Evolutionary conservation across 1,284 basidiomycete genomes (phyloP).

Genomic region (Vanrija sp.): DNA sequence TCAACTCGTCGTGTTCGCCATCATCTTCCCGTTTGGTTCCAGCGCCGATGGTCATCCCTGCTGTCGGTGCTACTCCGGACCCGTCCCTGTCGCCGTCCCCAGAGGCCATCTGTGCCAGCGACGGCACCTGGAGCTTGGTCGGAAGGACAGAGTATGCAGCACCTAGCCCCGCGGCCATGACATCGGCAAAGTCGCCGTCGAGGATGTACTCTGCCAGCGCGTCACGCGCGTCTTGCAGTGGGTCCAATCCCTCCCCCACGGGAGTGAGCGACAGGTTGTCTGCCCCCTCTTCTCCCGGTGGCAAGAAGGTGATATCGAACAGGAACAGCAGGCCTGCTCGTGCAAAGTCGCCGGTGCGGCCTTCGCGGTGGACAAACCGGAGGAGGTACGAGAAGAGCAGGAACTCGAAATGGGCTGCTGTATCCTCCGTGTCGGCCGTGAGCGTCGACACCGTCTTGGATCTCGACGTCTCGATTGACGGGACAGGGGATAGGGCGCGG

Average conservation of each 20-base stretch:
- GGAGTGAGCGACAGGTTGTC: slow-evolving; percentile 27
- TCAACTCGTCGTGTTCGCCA: slow-evolving; percentile 54
- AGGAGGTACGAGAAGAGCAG: slow-evolving; percentile 92
- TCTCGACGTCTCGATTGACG: slow-evolving; percentile 56
- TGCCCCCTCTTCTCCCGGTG: slow-evolving; percentile 44
- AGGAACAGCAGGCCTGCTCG: slow-evolving; percentile 86
- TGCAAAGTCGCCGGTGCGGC: slow-evolving; percentile 88
- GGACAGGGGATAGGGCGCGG: slow-evolving; percentile 45
- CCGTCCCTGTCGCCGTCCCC: slow-evolving; percentile 20
- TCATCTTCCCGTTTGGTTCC: slow-evolving; percentile 33
- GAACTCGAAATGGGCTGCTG: slow-evolving; percentile 71
- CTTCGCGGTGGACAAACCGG: slow-evolving; percentile 91
- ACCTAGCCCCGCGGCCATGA: slow-evolving; percentile 86
- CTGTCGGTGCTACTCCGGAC: slow-evolving; percentile 63
- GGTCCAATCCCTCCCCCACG: slow-evolving; percentile 52
- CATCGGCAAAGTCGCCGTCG: slow-evolving; percentile 93
- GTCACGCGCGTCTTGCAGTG: slow-evolving; percentile 72
- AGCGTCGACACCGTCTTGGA: slow-evolving; percentile 55
- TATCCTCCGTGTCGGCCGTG: slow-evolving; percentile 7
- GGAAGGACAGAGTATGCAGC: slow-evolving; percentile 87
- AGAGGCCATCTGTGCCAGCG: slow-evolving; percentile 57
- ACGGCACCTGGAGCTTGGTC: slow-evolving; percentile 61
- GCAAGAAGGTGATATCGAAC: slow-evolving; percentile 82
- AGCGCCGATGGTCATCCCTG: slow-evolving; percentile 52
- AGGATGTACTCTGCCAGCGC: slow-evolving; percentile 89